Percentiles rank a stretch among this genome's conserved stretches.
Conservation (phyloP, 371 early-diverging fungal genomes). For the Lichtheimia ramosa region DNA sequence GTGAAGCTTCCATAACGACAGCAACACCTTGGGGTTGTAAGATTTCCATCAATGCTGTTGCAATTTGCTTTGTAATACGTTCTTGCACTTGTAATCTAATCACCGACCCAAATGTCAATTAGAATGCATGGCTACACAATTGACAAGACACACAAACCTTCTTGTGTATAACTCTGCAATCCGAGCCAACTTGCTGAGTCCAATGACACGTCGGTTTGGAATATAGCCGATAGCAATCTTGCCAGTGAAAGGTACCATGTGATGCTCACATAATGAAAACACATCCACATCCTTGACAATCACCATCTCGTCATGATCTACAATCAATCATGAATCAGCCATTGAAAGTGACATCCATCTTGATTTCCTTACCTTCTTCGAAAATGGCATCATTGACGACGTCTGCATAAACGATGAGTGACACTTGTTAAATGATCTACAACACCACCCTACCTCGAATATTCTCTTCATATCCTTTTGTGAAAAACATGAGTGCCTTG, state of each 20-base stretch:
- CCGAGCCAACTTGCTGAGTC: slow-evolving; percentile 95
- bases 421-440: not conserved
- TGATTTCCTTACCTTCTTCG: slow-evolving; percentile 75
- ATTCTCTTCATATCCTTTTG: slow-evolving; percentile 93
- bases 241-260: slow-evolving; percentile 97
- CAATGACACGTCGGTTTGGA: slow-evolving; percentile 93
- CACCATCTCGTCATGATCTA: slow-evolving; percentile 98
- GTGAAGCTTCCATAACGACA: slow-evolving; percentile 96
- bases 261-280: slow-evolving; percentile 97
- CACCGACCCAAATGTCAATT: not conserved
- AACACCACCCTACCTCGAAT: slow-evolving; percentile 58
- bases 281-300: slow-evolving; percentile 96
- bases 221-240: slow-evolving; percentile 97
- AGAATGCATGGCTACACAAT: not conserved
- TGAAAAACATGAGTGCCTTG: slow-evolving; percentile 95
- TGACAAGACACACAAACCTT: slow-evolving; percentile 22
- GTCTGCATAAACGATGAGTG: slow-evolving; percentile 45
- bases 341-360: not conserved
- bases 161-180: slow-evolving; percentile 97
- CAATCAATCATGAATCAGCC: no score
- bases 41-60: slow-evolving; percentile 87
- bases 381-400: slow-evolving; percentile 92
- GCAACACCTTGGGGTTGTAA: slow-evolving; percentile 97
- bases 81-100: slow-evolving; percentile 95
- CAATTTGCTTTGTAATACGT: slow-evolving; percentile 96